These are phyloP conservation scores for Candida sanyaensis DNA, from an alignment of 1,139 yeast genomes.

Conservation along the genomic window DNA sequence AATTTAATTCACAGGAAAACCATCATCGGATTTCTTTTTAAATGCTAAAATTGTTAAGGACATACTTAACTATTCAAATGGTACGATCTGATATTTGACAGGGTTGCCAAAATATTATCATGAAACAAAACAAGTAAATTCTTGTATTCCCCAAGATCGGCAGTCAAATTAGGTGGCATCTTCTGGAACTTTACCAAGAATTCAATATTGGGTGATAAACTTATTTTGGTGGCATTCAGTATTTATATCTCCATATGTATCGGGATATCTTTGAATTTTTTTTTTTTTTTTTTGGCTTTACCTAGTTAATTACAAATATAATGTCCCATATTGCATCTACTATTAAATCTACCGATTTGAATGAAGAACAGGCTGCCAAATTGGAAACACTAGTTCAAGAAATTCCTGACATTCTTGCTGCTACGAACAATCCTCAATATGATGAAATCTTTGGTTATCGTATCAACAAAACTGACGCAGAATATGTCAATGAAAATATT, in stretches of 20 bases:
- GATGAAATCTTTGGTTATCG: slow-evolving; percentile 82
- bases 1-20: no score
- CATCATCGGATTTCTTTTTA: no score
- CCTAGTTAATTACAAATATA: neutral
- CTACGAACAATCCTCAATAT: slow-evolving; percentile 48
- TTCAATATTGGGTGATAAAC: no score
- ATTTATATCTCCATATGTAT: neutral
- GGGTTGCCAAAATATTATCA: no score
- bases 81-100: no score
- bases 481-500: slow-evolving; percentile 46
- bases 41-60: no score
- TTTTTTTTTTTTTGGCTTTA: neutral
- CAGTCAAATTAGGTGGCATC: neutral
- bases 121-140: neutral
- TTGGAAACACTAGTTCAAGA: slow-evolving; percentile 20
- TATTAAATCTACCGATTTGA: slow-evolving; percentile 15
- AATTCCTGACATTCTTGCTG: slow-evolving; percentile 24
- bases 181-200: no score
- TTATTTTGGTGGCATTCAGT: neutral
- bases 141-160: neutral
- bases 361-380: slow-evolving; percentile 18
- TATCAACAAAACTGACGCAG: slow-evolving; percentile 43
- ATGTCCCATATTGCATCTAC: slow-evolving; percentile 7
- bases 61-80: no score
- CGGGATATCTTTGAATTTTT: neutral